phyloP scores from a whole-genome alignment of 2,329 filamentous ascomycete genomes.

The Stylonectria norvegica region DNA sequence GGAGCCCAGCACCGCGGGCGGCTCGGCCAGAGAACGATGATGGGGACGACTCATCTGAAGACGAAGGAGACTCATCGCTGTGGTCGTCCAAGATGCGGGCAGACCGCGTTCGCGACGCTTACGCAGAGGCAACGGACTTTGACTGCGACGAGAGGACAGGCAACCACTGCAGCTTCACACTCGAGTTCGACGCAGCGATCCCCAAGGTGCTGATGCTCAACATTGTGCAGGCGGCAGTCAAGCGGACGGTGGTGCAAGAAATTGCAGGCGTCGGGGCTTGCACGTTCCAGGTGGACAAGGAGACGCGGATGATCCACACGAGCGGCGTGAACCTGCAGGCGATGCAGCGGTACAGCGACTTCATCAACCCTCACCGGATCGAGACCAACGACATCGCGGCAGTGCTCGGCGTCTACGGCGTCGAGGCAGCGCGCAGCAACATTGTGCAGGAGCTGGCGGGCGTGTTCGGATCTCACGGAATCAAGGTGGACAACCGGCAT shows the following conservation, averaged over 20 bases:
- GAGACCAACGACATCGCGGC: slow-evolving; percentile 90
- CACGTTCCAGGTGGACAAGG: slow-evolving; percentile 60
- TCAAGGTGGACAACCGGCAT: slow-evolving; percentile 87
- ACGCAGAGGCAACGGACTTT: slow-evolving; percentile 70
- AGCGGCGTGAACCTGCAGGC: slow-evolving; percentile 84
- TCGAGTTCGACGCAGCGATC: slow-evolving; percentile 75
- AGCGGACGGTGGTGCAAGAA: slow-evolving; percentile 79
- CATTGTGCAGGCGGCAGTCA: slow-evolving; percentile 77
- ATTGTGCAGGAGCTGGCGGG: slow-evolving; percentile 82
- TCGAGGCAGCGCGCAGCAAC: slow-evolving; percentile 83
- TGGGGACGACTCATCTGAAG: slow-evolving; percentile 35
- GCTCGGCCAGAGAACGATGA: slow-evolving; percentile 36
- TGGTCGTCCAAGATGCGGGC: slow-evolving; percentile 51
- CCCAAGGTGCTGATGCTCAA: slow-evolving; percentile 93
- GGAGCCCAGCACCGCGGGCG: slow-evolving; percentile 41
- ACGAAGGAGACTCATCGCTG: slow-evolving; percentile 36
- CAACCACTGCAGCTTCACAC: slow-evolving; percentile 72
- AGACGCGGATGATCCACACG: slow-evolving; percentile 64
- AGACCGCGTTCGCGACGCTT: slow-evolving; percentile 60
- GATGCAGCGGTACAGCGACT: slow-evolving; percentile 83
- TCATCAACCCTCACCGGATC: slow-evolving; percentile 81
- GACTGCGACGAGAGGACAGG: slow-evolving; percentile 73
- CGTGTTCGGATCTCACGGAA: slow-evolving; percentile 89
- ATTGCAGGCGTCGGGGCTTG: slow-evolving; percentile 74
- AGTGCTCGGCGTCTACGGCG: slow-evolving; percentile 81